Evolutionary conservation across 2,329 filamentous ascomycete species (phyloP), one percentile per base, ranked within the genome.

Genomic region (Monilinia vaccinii-corymbosi): DNA sequence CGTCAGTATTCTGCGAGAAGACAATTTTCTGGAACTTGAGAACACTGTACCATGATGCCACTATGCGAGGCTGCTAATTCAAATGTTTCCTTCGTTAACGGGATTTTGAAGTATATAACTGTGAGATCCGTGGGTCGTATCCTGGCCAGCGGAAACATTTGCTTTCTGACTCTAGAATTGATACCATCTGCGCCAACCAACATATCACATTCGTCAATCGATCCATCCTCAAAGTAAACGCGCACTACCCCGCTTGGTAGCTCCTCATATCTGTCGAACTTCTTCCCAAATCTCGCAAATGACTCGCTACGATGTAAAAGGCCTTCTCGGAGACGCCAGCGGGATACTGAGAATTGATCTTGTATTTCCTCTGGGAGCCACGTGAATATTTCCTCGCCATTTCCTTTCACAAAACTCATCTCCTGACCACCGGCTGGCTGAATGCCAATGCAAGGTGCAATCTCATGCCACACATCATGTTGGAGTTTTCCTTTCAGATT

Each of bases 111-210:
- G 48, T 70, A 70, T 16, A 69, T 68, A 13, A 68, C 65, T 4
- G 63, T 63, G 11, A 69, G 21, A 46, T 64, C 65, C 4, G 62
- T 60, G 4, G 62, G 47, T 25, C 53, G 56, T 18, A 68, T 62
- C 28, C 23, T 64, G 4, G 66, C 56, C n/a, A 61, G 44, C 1
- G 68, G 68, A 18, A 70, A 50, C 13, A 70, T 57, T 46, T 69
- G 68, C 50, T 69, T 75, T 21, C 80, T 74, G 2, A 77, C 77
- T 34, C 73, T 75, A 0, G 81, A 84, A 6, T 76, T 72, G 47
- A 79, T 75, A 0, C 82, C 82, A 61, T 85, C 82, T 3, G 81
- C 80, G 7, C 78, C 81, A 46, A 84, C 75, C 0, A 84, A 63
- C 0, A 84, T 66, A 64, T 84, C 81, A 52, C 75, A 84, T 0